Percentiles rank a stretch among this genome's conserved stretches.
These are phyloP conservation scores for Laguncularia racemosa DNA, from an alignment of 345 rosid genomes.

Conservation along the genomic window DNA sequence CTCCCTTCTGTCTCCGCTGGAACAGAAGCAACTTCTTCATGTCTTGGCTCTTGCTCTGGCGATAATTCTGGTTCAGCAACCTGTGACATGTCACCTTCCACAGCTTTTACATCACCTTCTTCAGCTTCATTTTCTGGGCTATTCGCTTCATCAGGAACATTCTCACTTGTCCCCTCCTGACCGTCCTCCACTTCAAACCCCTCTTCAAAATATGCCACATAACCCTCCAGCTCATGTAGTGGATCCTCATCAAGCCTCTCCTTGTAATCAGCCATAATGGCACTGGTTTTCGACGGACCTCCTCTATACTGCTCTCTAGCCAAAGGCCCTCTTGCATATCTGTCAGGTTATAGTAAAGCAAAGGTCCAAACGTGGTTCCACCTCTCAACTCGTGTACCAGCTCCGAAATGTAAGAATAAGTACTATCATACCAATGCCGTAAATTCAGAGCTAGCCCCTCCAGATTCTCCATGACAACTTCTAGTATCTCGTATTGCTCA, in stretches of 20 bases:
- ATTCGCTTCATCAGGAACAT: neutral
- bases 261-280: neutral
- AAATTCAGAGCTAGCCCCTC: constrained; percentile 26
- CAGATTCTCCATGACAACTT: constrained; percentile 23
- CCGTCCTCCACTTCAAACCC: neutral
- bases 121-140: neutral
- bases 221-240: neutral
- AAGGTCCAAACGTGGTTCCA: constrained; percentile 16
- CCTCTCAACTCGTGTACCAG: constrained; percentile 16
- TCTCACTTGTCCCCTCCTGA: neutral
- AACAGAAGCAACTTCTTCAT: no score
- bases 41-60: no score
- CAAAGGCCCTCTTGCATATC: constrained; percentile 22
- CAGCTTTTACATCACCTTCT: neutral
- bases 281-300: neutral
- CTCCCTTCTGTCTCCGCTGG: no score
- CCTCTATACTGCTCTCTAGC: constrained; percentile 11
- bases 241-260: constrained; percentile 6
- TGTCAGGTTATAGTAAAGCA: constrained; percentile 54
- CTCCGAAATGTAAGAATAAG: constrained; percentile 23
- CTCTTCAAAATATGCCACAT: neutral
- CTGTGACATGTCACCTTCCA: neutral
- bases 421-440: constrained; percentile 25
- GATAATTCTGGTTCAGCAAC: neutral
- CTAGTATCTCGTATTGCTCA: constrained; percentile 33